Conservation (phyloP, 176 grass and related monocot genomes). For the Eremochloa ophiuroides region DNA sequence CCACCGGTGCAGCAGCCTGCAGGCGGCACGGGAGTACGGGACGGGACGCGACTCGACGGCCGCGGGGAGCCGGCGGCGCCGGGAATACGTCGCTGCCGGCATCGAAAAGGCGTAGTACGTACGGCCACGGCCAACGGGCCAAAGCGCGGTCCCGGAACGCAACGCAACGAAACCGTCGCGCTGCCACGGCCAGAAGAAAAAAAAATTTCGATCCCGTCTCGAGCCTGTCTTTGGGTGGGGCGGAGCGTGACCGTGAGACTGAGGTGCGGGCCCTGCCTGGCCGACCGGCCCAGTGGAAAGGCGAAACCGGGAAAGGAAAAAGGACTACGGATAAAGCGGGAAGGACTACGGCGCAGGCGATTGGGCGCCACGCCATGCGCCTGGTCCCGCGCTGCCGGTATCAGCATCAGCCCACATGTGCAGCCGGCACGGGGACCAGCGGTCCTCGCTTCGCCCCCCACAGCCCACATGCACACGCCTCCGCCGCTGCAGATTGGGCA, state of each 20-base stretch:
- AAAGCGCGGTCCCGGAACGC: not conserved
- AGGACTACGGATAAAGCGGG: conserved; percentile 26
- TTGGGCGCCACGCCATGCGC: not conserved
- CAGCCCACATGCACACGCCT: conserved; percentile 48
- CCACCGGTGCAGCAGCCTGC: not conserved
- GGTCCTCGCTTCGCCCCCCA: not conserved
- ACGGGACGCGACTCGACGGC: no score
- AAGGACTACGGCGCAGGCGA: conserved; percentile 19
- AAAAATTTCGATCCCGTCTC: not conserved
- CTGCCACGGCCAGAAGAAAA: no score
- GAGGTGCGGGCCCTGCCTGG: not conserved
- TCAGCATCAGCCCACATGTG: conserved; percentile 38
- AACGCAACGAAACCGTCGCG: not conserved
- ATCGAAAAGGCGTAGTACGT: not conserved
- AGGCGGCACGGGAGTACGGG: not conserved
- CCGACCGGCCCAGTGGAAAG: not conserved
- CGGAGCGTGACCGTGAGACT: not conserved
- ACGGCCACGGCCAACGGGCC: not conserved
- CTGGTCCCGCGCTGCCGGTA: conserved; percentile 20
- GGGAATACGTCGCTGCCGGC: not conserved
- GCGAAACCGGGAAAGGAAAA: not conserved
- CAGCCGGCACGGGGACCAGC: conserved; percentile 22
- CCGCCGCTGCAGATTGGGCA: no score
- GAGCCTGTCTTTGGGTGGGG: no score
- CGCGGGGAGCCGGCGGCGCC: no score